These are phyloP conservation scores for Linaria vulgaris DNA, from an alignment of 257 asterid species.

Conservation along the genomic window DNA sequence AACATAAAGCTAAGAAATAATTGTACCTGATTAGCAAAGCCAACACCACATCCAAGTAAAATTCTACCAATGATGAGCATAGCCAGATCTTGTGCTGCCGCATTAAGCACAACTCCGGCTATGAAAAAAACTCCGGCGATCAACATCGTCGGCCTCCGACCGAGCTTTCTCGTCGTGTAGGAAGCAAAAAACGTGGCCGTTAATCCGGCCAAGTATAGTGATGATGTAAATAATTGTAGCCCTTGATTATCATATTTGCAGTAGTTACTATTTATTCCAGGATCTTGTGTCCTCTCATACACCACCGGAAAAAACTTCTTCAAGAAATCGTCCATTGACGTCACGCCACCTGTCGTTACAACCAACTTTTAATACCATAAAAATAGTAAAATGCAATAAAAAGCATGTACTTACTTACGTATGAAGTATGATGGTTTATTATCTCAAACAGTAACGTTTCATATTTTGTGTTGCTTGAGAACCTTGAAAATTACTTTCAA, in stretches of 20 bases:
- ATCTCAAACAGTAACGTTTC: too few relatives aligned
- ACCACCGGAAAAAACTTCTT: conserved; percentile 77
- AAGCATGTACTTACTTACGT: too few relatives aligned
- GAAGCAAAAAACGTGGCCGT: conserved; percentile 87
- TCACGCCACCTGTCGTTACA: conserved; percentile 66
- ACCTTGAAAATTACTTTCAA: too few relatives aligned
- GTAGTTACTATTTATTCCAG: conserved; percentile 56
- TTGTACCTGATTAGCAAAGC: conserved; percentile 87
- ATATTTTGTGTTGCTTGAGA: too few relatives aligned
- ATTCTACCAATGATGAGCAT: conserved; percentile 91
- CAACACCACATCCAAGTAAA: conserved; percentile 84
- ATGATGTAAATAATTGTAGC: conserved; percentile 80
- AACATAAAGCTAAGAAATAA: too few relatives aligned
- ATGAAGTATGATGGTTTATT: too few relatives aligned
- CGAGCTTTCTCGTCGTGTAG: conserved; percentile 72
- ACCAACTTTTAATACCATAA: too few relatives aligned
- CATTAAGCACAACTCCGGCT: conserved; percentile 53
- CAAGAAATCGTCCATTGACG: conserved; percentile 65
- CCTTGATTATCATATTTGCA: conserved; percentile 93
- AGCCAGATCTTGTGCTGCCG: conserved; percentile 77
- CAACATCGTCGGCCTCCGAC: conserved; percentile 67
- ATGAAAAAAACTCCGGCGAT: conserved; percentile 76
- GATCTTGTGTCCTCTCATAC: conserved; percentile 30
- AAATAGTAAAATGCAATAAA: too few relatives aligned
- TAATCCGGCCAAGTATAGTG: conserved; percentile 77